phyloP scores from a whole-genome alignment of 257 asterid species.

The Solanum chiquidenum region DNA sequence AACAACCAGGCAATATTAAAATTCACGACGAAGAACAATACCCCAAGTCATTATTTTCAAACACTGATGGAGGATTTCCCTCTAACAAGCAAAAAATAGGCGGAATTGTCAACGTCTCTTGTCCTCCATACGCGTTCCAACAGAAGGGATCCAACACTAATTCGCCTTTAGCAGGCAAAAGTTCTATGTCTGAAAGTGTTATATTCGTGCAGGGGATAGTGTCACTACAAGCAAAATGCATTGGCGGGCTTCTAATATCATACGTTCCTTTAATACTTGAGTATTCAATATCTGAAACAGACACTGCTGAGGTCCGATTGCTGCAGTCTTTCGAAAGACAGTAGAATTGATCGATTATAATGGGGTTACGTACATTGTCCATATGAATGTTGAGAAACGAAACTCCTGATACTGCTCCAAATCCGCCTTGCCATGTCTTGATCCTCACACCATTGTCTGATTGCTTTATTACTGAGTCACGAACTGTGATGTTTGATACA shows the following conservation, averaged over 20 bases:
- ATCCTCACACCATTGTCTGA: constrained; percentile 60
- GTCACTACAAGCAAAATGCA: constrained; percentile 55
- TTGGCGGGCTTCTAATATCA: constrained; percentile 48
- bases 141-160: constrained; percentile 45
- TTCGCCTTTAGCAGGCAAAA: constrained; percentile 45
- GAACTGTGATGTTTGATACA: constrained; percentile 38
- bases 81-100: constrained; percentile 45
- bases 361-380: constrained; percentile 59
- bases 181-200: constrained; percentile 42
- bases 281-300: constrained; percentile 29
- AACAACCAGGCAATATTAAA: not conserved
- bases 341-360: constrained; percentile 58
- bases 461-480: constrained; percentile 39
- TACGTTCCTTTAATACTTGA: constrained; percentile 44
- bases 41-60: constrained; percentile 13
- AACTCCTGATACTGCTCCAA: constrained; percentile 37
- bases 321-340: constrained; percentile 27
- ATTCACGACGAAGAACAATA: constrained; percentile 6
- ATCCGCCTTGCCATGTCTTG: constrained; percentile 79
- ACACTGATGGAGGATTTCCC: constrained; percentile 24
- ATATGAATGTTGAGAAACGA: constrained; percentile 35
- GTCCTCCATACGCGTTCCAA: constrained; percentile 47
- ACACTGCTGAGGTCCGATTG: constrained; percentile 39
- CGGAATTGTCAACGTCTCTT: constrained; percentile 26
- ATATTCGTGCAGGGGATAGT: constrained; percentile 48